Evolutionary conservation across 1,284 basidiomycete genomes (phyloP), one percentile per base, ranked within the genome.

Genomic region (Tausonia pullulans): DNA sequence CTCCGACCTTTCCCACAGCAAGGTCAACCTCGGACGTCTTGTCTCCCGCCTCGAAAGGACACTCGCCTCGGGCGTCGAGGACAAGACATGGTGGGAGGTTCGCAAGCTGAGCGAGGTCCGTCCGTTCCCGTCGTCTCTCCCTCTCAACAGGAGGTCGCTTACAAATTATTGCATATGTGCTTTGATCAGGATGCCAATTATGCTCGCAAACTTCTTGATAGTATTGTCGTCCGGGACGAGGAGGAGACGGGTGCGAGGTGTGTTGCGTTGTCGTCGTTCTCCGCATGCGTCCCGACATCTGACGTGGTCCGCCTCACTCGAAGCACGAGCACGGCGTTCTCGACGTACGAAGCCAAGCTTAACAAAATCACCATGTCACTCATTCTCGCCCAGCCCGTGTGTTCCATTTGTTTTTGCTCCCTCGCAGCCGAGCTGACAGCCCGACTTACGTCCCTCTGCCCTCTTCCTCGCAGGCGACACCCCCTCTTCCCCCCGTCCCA

Each of bases 311-410:
- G 8, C 3, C 43, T 5, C 6, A 8, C 41, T 16, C 14, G 0
- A 9, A 64, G 62, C 3, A 59, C 62, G 7, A 64, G 58, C 49
- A 58, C 57, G 10, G 51, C 57, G 5, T 44, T 64, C n/a, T 49
- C 49, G 5, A 45, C 59, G 51, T 65, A 58, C 60, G 64, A 65
- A n/a, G 16, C 53, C 41, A 50, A 56, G 14, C 56, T 65, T 43
- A 65, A 65, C 56, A 62, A 46, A 51, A 62, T 65, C 27, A 52
- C 64, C n/a, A 65, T 65, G 64, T 39, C 49, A 14, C 48, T 65
- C 46, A 60, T 65, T 27, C 60, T 65, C 9, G 64, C 64, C 2
- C 44, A 60, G 27, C 57, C 64, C 11, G 63, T 65, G 16, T 6
- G 60, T 56, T 16, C 3, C 6, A 3, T 56, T 48, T 14, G 3